A percentile compares a stretch with the other conserved stretches of the same genome.
Evolutionary conservation across 1,284 basidiomycete species (phyloP).

Genomic region (Rhizoctonia solani): DNA sequence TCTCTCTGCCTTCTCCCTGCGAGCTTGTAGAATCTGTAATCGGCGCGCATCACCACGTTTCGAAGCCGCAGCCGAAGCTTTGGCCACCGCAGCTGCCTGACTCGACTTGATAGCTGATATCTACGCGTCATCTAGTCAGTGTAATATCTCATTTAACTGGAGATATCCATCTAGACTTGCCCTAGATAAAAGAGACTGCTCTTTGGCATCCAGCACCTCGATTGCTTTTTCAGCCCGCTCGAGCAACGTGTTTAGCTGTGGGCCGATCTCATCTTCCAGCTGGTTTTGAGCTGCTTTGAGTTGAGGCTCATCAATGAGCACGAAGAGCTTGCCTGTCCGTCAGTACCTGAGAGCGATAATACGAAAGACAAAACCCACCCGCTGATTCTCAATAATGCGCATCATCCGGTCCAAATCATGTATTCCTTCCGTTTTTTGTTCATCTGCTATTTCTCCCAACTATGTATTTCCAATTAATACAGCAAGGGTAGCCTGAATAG

Average conservation of each 20-base stretch:
- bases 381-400: slow-evolving; percentile 36
- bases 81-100: slow-evolving; percentile 16
- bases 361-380: slow-evolving; percentile 21
- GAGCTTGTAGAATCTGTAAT: slow-evolving; percentile 11
- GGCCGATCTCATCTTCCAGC: slow-evolving; percentile 35
- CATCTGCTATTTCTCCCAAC: slow-evolving; percentile 23
- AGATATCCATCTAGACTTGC: background rate
- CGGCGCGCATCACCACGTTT: slow-evolving; percentile 19
- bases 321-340: slow-evolving; percentile 26
- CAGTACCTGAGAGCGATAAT: background rate
- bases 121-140: background rate
- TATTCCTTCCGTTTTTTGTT: slow-evolving; percentile 25
- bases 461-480: background rate
- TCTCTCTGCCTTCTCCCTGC: slow-evolving; percentile 15
- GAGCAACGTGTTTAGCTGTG: slow-evolving; percentile 36
- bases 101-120: slow-evolving; percentile 18
- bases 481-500: background rate
- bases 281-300: slow-evolving; percentile 34
- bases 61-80: slow-evolving; percentile 12
- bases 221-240: slow-evolving; percentile 37
- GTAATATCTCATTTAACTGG: background rate
- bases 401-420: slow-evolving; percentile 36
- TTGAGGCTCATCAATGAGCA: slow-evolving; percentile 36
- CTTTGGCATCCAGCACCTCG: slow-evolving; percentile 34
- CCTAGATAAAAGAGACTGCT: slow-evolving; percentile 31